A percentile compares a stretch with the other conserved stretches of the same genome.
These are phyloP conservation scores for Myotisia sp. DNA, from an alignment of 2,329 filamentous ascomycete genomes.

Conservation along the genomic window DNA sequence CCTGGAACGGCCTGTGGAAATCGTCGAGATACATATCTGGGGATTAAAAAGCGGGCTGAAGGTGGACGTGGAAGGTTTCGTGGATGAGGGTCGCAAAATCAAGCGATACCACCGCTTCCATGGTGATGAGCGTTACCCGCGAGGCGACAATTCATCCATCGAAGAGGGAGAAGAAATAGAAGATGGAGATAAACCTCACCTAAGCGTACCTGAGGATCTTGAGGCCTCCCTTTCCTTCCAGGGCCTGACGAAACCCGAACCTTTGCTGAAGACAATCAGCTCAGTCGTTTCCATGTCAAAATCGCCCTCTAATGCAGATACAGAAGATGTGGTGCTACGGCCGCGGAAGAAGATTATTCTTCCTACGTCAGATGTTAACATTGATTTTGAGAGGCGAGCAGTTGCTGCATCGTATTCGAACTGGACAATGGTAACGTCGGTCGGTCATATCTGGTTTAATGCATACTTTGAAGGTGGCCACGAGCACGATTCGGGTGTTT, in stretches of 20 bases:
- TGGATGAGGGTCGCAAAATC: conserved; percentile 79
- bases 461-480: conserved; percentile 75
- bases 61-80: conserved; percentile 68
- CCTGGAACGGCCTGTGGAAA: conserved; percentile 66
- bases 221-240: conserved; percentile 6
- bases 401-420: conserved; percentile 59
- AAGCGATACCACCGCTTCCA: conserved; percentile 69
- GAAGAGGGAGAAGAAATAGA: conserved; percentile 21
- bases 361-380: conserved; percentile 73
- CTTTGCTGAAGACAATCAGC: conserved; percentile 10
- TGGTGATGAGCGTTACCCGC: conserved; percentile 46
- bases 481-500: conserved; percentile 55
- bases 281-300: conserved; percentile 25
- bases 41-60: conserved; percentile 78
- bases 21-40: conserved; percentile 82
- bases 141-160: conserved; percentile 21
- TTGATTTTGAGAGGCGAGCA: conserved; percentile 76
- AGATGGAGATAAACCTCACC: background rate
- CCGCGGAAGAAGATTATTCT: conserved; percentile 55
- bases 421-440: conserved; percentile 77
- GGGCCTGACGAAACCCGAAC: conserved; percentile 12
- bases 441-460: conserved; percentile 97
- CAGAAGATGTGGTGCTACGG: conserved; percentile 57
- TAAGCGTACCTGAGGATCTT: background rate
- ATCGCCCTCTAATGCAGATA: conserved; percentile 19